phyloP scores from a whole-genome alignment of 129 eudicot species.

The Ambrosia trifida region DNA sequence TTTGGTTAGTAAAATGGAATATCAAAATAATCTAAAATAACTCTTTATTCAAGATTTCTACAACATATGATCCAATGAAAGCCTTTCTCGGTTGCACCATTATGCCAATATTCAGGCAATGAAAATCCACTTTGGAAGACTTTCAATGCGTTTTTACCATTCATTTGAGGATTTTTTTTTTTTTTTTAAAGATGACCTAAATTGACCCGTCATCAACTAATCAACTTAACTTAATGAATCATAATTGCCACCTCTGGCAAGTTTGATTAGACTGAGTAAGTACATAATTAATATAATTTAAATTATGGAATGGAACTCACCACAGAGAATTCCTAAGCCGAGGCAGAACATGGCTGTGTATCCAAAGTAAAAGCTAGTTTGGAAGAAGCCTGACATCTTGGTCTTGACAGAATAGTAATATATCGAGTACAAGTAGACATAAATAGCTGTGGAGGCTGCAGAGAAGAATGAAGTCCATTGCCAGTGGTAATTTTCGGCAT shows the following conservation, averaged over 20 bases:
- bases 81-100: neutral
- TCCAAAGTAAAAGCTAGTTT: conserved; percentile 91
- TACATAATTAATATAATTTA: neutral
- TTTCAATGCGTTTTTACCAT: neutral
- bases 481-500: conserved; percentile 95
- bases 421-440: conserved; percentile 77
- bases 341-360: conserved; percentile 90
- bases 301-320: conserved; percentile 39
- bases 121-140: conserved; percentile 8
- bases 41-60: neutral
- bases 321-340: conserved; percentile 82
- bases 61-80: neutral
- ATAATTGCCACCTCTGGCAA: conserved; percentile 2
- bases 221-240: neutral
- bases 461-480: conserved; percentile 96
- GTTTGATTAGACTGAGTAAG: too few species aligned
- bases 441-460: conserved; percentile 85
- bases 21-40: neutral
- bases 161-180: too few species aligned
- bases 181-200: neutral
- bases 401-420: conserved; percentile 89
- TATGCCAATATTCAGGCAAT: neutral
- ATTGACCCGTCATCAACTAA: neutral
- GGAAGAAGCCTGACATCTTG: conserved; percentile 96
- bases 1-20: neutral